A percentile compares a stretch with the other conserved stretches of the same genome.
Conservation (phyloP, 179 eudicot species). For the Amaranthus tricolor region DNA sequence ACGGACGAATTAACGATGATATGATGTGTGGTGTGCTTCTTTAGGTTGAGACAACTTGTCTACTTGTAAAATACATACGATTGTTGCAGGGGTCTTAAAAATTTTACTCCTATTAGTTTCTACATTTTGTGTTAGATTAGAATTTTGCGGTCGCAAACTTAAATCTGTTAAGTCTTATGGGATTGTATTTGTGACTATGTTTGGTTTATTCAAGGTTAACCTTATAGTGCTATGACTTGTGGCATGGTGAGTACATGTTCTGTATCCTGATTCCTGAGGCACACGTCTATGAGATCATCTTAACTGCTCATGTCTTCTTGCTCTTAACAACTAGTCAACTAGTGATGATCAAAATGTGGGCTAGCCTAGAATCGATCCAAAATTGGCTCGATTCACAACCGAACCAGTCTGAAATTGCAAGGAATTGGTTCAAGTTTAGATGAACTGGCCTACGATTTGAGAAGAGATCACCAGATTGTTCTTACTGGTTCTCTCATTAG, state of each 20-base stretch:
- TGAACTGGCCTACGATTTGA: too few relatives aligned
- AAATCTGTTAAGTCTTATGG: slow-evolving; percentile 15
- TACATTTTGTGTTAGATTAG: slow-evolving; percentile 14
- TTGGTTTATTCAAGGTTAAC: slow-evolving; percentile 11
- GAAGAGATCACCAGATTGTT: too few relatives aligned
- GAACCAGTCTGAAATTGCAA: background rate
- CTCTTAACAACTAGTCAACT: background rate
- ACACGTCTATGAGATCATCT: background rate
- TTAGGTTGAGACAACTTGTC: slow-evolving; percentile 25
- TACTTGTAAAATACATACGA: slow-evolving; percentile 22
- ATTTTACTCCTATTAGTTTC: slow-evolving; percentile 10
- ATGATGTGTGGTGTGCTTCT: background rate
- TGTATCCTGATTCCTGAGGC: background rate
- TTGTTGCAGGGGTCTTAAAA: slow-evolving; percentile 6
- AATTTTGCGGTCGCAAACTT: background rate
- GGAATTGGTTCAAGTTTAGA: background rate
- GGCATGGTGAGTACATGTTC: background rate
- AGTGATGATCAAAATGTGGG: background rate
- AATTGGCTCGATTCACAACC: too few relatives aligned
- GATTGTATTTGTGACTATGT: slow-evolving; percentile 7
- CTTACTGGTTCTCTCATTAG: too few relatives aligned
- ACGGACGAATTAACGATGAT: slow-evolving; percentile 30
- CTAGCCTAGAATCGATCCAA: background rate
- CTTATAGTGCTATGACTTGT: background rate
- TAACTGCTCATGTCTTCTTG: background rate